Evolutionary conservation across 495 filamentous ascomycete genomes (phyloP).

Genomic region (Evernia prunastri): DNA sequence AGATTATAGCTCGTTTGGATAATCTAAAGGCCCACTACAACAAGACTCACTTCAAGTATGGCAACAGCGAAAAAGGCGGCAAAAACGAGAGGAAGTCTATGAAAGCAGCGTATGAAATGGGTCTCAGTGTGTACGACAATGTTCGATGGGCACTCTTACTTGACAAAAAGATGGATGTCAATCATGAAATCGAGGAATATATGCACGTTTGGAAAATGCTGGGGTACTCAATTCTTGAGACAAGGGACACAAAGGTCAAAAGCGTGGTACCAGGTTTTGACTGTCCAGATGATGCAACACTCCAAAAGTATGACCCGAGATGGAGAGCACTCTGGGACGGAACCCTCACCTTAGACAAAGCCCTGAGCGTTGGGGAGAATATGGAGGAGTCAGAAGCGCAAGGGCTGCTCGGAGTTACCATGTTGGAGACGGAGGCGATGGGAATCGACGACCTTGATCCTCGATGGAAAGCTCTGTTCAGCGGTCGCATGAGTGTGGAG

Average conservation of each 20-base stretch:
- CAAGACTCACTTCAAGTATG: slow-evolving; percentile 17
- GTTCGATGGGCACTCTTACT: neutral
- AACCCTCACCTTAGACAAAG: slow-evolving; percentile 2
- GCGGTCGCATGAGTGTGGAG: slow-evolving; percentile 4
- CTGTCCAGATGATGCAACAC: neutral
- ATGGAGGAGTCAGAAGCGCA: slow-evolving; percentile 8
- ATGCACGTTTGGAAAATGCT: slow-evolving; percentile 15
- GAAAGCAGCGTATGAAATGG: slow-evolving; percentile 9
- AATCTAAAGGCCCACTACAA: slow-evolving; percentile 15
- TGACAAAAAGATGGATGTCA: neutral
- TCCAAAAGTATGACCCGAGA: slow-evolving; percentile 10
- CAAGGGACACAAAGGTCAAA: slow-evolving; percentile 3
- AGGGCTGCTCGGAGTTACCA: slow-evolving; percentile 9
- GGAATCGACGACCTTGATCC: slow-evolving; percentile 11
- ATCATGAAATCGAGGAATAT: neutral
- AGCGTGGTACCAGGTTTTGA: slow-evolving; percentile 9
- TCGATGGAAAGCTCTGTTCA: slow-evolving; percentile 3
- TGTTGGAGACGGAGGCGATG: slow-evolving; percentile 17
- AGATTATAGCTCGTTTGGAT: slow-evolving; percentile 7
- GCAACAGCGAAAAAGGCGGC: neutral
- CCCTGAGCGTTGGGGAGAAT: neutral
- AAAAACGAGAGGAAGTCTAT: slow-evolving; percentile 6
- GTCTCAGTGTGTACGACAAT: neutral
- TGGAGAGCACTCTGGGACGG: slow-evolving; percentile 7
- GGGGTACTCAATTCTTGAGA: slow-evolving; percentile 17